A percentile compares a stretch with the other conserved stretches of the same genome.
Conservation (phyloP, 176 grass and related monocot genomes). For the Aechmea fasciata region DNA sequence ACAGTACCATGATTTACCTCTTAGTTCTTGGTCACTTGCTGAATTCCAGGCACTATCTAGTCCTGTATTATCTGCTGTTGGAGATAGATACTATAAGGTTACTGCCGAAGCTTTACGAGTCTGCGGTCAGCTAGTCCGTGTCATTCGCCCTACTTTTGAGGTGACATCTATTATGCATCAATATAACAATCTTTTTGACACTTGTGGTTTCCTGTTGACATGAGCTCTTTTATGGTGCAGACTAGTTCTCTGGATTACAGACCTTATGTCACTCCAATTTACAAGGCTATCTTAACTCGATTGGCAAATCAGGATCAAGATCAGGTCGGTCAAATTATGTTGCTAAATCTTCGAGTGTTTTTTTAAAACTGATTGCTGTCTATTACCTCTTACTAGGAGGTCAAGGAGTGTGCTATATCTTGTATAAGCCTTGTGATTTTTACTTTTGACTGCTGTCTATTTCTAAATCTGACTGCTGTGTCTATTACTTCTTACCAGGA, state of each 20-base stretch:
- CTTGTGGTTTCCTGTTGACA: background rate
- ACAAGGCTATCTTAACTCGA: slow-evolving; percentile 81
- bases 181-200: background rate
- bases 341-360: background rate
- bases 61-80: slow-evolving; percentile 86
- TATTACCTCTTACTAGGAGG: slow-evolving; percentile 48
- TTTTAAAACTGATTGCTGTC: slow-evolving; percentile 6
- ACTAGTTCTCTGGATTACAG: slow-evolving; percentile 50
- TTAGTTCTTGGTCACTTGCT: background rate
- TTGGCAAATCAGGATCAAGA: slow-evolving; percentile 99
- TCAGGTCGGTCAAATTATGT: slow-evolving; percentile 47
- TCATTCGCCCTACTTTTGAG: slow-evolving; percentile 82
- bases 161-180: slow-evolving; percentile 26
- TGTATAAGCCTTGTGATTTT: slow-evolving; percentile 21
- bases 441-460: slow-evolving; percentile 36
- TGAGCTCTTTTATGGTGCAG: slow-evolving; percentile 30
- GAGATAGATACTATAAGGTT: slow-evolving; percentile 99
- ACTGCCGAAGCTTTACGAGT: slow-evolving; percentile 96
- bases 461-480: slow-evolving; percentile 6
- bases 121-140: slow-evolving; percentile 83
- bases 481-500: slow-evolving; percentile 45
- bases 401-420: slow-evolving; percentile 77
- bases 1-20: background rate
- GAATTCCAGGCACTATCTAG: slow-evolving; percentile 61
- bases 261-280: slow-evolving; percentile 66